phyloP scores from a whole-genome alignment of 176 grass and related monocot genomes.

The Oryza longistaminata region DNA sequence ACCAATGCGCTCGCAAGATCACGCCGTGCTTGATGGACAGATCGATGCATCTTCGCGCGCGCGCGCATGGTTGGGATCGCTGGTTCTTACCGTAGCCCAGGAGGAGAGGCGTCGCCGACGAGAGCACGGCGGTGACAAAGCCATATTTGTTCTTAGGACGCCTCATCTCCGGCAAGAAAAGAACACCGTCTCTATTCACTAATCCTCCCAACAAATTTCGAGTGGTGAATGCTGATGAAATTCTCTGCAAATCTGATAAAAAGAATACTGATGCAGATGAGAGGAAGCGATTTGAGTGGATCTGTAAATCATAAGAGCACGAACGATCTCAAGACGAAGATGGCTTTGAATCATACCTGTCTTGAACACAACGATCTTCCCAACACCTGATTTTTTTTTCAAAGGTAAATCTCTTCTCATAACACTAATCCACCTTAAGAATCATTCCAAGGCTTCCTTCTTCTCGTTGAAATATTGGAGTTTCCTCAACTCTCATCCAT shows the following conservation, averaged over 20 bases:
- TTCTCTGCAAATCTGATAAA: not conserved
- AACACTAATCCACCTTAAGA: not conserved
- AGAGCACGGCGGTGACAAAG: slow-evolving; percentile 8
- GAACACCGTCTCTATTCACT: slow-evolving; percentile 7
- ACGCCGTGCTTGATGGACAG: not conserved
- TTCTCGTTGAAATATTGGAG: not conserved
- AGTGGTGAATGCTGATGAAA: not conserved
- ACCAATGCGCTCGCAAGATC: not conserved
- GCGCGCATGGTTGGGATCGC: not conserved
- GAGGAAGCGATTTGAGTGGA: not conserved
- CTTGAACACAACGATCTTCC: not conserved
- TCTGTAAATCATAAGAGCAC: not conserved
- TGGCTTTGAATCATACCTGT: slow-evolving; percentile 5
- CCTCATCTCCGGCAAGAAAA: not conserved
- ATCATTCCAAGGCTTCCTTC: not conserved
- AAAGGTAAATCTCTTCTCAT: not conserved
- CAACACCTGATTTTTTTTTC: not conserved
- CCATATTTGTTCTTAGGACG: slow-evolving; percentile 15
- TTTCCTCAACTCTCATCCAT: not conserved
- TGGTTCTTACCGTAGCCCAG: slow-evolving; percentile 40
- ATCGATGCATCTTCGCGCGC: too few relatives aligned
- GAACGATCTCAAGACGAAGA: not conserved
- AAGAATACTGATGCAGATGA: not conserved
- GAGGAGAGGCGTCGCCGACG: slow-evolving; percentile 38
- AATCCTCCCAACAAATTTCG: not conserved